Evolutionary conservation across 2,329 filamentous ascomycete species (phyloP).

Genomic region (Clonostachys byssicola): DNA sequence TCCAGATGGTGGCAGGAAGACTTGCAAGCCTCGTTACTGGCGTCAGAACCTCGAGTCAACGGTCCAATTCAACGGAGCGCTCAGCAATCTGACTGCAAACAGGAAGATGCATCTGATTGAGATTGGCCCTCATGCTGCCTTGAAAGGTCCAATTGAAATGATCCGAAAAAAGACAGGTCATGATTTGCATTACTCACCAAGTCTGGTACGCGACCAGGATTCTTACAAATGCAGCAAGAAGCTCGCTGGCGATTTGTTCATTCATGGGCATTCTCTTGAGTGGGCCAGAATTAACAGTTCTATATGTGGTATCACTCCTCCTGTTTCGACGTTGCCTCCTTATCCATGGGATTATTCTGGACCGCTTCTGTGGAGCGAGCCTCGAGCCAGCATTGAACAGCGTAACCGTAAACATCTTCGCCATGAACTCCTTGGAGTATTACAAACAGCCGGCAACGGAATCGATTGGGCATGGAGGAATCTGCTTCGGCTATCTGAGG

Average conservation of each 20-base stretch:
- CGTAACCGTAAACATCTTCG: constrained; percentile 33
- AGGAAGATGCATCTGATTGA: constrained; percentile 12
- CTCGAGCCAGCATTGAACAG: constrained; percentile 17
- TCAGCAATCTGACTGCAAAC: constrained; percentile 4
- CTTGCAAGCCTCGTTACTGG: constrained; percentile 5
- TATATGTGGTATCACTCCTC: not conserved
- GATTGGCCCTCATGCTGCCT: constrained; percentile 7
- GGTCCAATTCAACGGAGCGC: constrained; percentile 5
- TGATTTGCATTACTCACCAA: not conserved
- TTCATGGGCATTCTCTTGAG: not conserved
- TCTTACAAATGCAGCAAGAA: not conserved
- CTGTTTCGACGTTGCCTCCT: constrained; percentile 29
- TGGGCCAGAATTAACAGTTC: not conserved
- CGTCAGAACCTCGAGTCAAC: constrained; percentile 8
- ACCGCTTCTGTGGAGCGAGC: not conserved
- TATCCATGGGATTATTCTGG: constrained; percentile 18
- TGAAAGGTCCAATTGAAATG: constrained; percentile 6
- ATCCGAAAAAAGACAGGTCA: constrained; percentile 22
- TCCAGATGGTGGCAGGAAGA: not conserved
- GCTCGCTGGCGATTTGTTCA: not conserved
- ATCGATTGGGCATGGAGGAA: constrained; percentile 3
- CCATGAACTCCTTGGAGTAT: constrained; percentile 36
- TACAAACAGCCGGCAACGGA: constrained; percentile 18
- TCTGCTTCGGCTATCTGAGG: constrained; percentile 1
- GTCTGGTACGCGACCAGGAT: not conserved